Base-by-base conservation (phyloP, 202 grass and related monocot genomes). In the Setaria italica region DNA sequence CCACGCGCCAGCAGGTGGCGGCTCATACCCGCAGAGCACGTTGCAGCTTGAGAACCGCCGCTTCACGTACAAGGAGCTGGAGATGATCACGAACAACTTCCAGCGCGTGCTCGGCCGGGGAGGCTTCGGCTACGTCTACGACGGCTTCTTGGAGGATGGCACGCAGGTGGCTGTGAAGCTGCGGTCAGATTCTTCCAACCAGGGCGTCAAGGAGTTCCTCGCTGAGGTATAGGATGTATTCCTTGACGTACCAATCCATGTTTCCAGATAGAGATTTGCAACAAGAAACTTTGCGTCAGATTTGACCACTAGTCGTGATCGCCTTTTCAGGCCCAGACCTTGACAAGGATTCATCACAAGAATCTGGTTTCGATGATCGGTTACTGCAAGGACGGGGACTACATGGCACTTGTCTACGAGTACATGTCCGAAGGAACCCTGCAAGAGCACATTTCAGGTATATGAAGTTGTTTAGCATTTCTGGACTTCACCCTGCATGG, bases 401-500 rank as follows among this genome's bases (percentile, higher is more conserved):
- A 82, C 50, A 67, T 80, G 80, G 90, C 90, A 42, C 90, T 95
- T 7, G 76, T 95, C 6, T 95, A 92, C 1, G 88, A 92, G 88
- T 90, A 86, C 21, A 95, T 95, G 89, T 37, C 92, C 2, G 86
- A 81, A 91, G 89, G 89, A 70, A 81, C 84, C 21, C 70, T 96
- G 37, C 67, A 88, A 81, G 79, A 91, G 37, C 89, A 93, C 10
- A 59, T 95, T 9, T 29, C 32, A 93, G 94, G 94, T 74, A 55
- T 7, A 47, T 19, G 9, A 20, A 41, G n/a, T 2, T 39, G 25
- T 66, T 25, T n/a, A 62, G 3, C 13, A n/a, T 1, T 51, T 62
- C 2, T 62, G 20, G 37, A 0, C 39, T 25, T 25, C 25, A 25
- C 25, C 25, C 25, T 25, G 25, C 25, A 25, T 25, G 25, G 25